These are phyloP conservation scores for Suillus fuscotomentosus DNA, from an alignment of 768 basidiomycete species.

Conservation along the genomic window DNA sequence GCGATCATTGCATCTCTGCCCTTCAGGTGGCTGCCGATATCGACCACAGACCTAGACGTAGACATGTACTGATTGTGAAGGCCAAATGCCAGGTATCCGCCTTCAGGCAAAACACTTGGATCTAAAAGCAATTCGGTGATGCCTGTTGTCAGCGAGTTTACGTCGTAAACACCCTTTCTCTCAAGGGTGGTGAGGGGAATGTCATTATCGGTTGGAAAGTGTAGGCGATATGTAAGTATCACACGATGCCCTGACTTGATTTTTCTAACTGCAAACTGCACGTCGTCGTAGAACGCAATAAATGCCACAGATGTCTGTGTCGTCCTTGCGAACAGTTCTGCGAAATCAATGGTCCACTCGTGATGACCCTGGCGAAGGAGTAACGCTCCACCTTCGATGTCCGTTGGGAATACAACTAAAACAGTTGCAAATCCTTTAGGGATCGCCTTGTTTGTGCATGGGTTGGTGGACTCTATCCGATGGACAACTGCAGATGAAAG, in stretches of 20 bases:
- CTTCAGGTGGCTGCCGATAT: slow-evolving; percentile 1
- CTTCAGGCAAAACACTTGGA: slow-evolving; percentile 34
- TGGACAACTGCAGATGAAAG: background rate
- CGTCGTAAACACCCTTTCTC: background rate
- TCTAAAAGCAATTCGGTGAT: slow-evolving; percentile 29
- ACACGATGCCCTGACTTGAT: slow-evolving; percentile 42
- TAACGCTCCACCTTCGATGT: slow-evolving; percentile 44
- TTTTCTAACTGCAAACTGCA: slow-evolving; percentile 43
- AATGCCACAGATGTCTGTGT: slow-evolving; percentile 28
- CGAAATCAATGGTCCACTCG: slow-evolving; percentile 40
- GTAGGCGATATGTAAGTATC: slow-evolving; percentile 45
- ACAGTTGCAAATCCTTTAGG: slow-evolving; percentile 49
- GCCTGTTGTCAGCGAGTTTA: background rate
- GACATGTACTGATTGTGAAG: slow-evolving; percentile 36
- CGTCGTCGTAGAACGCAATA: slow-evolving; percentile 43
- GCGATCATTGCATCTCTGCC: slow-evolving; percentile 4
- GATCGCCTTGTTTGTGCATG: slow-evolving; percentile 37
- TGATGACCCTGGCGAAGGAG: slow-evolving; percentile 32
- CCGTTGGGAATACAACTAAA: slow-evolving; percentile 47
- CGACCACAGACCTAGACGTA: slow-evolving; percentile 10
- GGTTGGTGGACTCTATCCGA: background rate
- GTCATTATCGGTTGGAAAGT: slow-evolving; percentile 34
- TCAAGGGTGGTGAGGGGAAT: slow-evolving; percentile 23
- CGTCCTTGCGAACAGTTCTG: slow-evolving; percentile 15
- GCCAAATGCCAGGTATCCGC: slow-evolving; percentile 41